Evolutionary conservation across 1,284 basidiomycete genomes (phyloP), one percentile per base, ranked within the genome.

Genomic region (Meripilus lineatus): DNA sequence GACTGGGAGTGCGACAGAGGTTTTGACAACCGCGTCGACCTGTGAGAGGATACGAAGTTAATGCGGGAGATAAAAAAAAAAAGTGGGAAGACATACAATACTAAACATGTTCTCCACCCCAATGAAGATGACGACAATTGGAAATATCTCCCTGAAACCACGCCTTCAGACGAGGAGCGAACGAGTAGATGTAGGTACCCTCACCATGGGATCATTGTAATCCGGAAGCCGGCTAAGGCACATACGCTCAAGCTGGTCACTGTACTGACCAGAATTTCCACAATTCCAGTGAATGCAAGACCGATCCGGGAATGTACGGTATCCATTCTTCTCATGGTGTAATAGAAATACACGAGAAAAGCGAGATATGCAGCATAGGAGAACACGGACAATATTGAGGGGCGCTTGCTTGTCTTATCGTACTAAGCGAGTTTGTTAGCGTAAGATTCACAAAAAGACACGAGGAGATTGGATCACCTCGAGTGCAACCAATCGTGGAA

Each of bases 41-140:
- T 90, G 51, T 1, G 15, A 33, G 22, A 40, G 3, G 6, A 23
- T 30, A 30, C 8, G 28, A 10, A 30, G 28, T 30, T 30, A 30
- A 30, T n/a, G n/a, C n/a, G n/a, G n/a, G n/a, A 33, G 40, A 34
- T 37, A 23, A 25, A 20, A 30, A 22, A 28, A 15, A 22, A 13
- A 23, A 15, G 20, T 18, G 15, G 6, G 36, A 7, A 13, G 45
- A 64, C 83, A 57, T 61, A 93, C 91, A 58, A 99, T 71, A 55
- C 86, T 88, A 61, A 92, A 91, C 94, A 98, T 98, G 58, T 97
- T 97, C 67, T 98, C 95, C 2, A 92, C 89, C 7, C 95, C 95
- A 15, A 97, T 89, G 53, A 98, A 94, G 14, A 94, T 81, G 40
- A 99, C 92, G 38, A 97, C 89, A 50, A 98, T 90, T 0, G 94